A percentile compares a stretch with the other conserved stretches of the same genome.
Evolutionary conservation across 768 basidiomycete species (phyloP).

Genomic region (Lentinula lateritia): DNA sequence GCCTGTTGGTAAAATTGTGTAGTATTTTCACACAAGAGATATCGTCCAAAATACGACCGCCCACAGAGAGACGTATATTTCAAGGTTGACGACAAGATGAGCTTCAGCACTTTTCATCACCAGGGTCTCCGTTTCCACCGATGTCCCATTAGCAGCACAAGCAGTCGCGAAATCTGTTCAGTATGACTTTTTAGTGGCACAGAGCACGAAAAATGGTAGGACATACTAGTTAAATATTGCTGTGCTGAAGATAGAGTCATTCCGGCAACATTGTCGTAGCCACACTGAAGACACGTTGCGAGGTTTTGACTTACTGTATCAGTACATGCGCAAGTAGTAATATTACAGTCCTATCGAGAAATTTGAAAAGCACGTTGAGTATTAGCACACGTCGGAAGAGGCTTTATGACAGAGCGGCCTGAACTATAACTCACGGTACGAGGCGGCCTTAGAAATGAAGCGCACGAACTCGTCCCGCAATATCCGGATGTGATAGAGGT

Average conservation of each 20-base stretch:
- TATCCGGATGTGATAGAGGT: slow-evolving; percentile 1
- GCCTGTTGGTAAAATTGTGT: no score
- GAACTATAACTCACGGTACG: not conserved
- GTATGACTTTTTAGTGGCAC: not conserved
- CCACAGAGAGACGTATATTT: not conserved
- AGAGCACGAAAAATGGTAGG: not conserved
- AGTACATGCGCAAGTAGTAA: not conserved
- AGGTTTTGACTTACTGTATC: not conserved
- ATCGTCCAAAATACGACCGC: not conserved
- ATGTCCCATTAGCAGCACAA: not conserved
- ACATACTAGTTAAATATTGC: not conserved
- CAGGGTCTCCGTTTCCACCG: not conserved
- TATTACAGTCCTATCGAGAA: not conserved
- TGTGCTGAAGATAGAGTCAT: not conserved
- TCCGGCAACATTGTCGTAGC: not conserved
- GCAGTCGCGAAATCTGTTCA: not conserved
- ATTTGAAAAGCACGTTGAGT: not conserved
- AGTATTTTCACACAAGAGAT: not conserved
- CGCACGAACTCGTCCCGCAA: not conserved
- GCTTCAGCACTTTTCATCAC: not conserved
- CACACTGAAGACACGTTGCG: slow-evolving; percentile 2
- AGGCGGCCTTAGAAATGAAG: not conserved
- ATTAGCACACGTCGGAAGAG: no score
- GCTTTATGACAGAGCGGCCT: not conserved
- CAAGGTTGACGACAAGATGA: not conserved